A percentile compares a stretch with the other conserved stretches of the same genome.
phyloP scores from a whole-genome alignment of 352 stramenopile species.

The Phytophthora aleatoria region DNA sequence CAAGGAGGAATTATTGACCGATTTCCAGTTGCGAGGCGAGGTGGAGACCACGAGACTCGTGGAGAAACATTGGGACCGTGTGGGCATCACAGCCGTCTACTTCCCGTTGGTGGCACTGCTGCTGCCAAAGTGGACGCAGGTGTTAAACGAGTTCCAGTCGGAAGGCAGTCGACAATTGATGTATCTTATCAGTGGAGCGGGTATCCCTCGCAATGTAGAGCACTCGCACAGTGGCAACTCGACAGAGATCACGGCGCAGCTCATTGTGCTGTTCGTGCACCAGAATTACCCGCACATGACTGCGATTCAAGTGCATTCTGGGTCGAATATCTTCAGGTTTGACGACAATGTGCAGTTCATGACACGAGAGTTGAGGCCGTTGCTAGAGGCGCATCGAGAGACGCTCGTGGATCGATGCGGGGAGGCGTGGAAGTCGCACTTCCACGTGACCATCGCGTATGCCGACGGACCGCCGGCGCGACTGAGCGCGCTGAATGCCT shows the following conservation, averaged over 20 bases:
- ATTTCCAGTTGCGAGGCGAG: slow-evolving; percentile 74
- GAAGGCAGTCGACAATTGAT: slow-evolving; percentile 91
- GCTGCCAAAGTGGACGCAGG: slow-evolving; percentile 92
- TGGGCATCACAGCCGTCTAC: slow-evolving; percentile 90
- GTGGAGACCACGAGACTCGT: slow-evolving; percentile 63
- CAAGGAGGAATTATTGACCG: slow-evolving; percentile 38
- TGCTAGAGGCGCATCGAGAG: slow-evolving; percentile 94
- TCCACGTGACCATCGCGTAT: slow-evolving; percentile 97
- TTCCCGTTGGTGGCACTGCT: slow-evolving; percentile 96
- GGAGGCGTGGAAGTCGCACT: slow-evolving; percentile 93
- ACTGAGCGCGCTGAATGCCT: slow-evolving; percentile 96
- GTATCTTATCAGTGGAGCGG: slow-evolving; percentile 95
- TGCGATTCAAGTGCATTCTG: slow-evolving; percentile 95
- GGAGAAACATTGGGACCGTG: slow-evolving; percentile 63
- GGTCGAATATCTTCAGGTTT: slow-evolving; percentile 96
- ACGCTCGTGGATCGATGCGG: slow-evolving; percentile 90
- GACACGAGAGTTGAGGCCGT: slow-evolving; percentile 93
- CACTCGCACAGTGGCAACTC: slow-evolving; percentile 95
- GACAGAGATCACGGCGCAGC: slow-evolving; percentile 91
- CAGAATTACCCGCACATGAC: slow-evolving; percentile 92
- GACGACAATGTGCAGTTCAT: slow-evolving; percentile 98
- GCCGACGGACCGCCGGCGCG: slow-evolving; percentile 95
- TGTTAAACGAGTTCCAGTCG: slow-evolving; percentile 81
- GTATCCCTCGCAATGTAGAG: slow-evolving; percentile 93
- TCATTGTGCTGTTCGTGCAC: slow-evolving; percentile 94